Evolutionary conservation across 257 asterid species (phyloP).

Genomic region (Gentiana macrophylla): DNA sequence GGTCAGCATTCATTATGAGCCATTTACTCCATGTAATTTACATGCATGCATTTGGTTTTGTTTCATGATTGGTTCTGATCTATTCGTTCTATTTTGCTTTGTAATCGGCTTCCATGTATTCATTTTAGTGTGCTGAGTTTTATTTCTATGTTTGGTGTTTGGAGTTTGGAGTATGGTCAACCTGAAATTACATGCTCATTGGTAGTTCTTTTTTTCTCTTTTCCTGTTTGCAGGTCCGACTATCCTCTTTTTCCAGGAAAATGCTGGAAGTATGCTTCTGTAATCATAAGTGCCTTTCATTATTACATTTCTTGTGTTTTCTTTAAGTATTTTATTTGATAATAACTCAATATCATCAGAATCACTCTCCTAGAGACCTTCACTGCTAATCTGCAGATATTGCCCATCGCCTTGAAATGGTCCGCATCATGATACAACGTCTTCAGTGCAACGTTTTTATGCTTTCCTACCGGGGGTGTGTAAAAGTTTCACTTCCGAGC

Average conservation of each 20-base stretch:
- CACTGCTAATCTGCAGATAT: conserved; percentile 56
- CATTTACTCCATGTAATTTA: too few relatives aligned
- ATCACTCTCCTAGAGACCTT: conserved; percentile 32
- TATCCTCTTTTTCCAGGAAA: conserved; percentile 94
- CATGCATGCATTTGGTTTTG: neutral
- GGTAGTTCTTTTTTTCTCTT: conserved; percentile 1
- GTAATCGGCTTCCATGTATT: too few relatives aligned
- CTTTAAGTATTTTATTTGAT: neutral
- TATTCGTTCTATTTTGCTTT: neutral
- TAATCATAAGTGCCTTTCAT: neutral
- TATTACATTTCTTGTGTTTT: conserved; percentile 1
- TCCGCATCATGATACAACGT: conserved; percentile 65
- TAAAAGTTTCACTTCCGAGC: conserved; percentile 1
- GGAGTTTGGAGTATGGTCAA: neutral
- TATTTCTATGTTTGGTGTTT: neutral
- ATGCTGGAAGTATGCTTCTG: conserved; percentile 97
- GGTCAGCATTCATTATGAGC: too few relatives aligned
- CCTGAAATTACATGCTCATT: conserved; percentile 1
- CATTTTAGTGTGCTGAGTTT: too few relatives aligned
- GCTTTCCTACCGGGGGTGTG: conserved; percentile 99
- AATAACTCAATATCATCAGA: neutral
- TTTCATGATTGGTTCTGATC: neutral
- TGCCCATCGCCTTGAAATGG: conserved; percentile 99
- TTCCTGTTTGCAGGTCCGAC: conserved; percentile 74
- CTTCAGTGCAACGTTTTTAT: conserved; percentile 95